Base-by-base conservation (phyloP, 2,329 filamentous ascomycete species). In the Aurifilum marmelostoma region DNA sequence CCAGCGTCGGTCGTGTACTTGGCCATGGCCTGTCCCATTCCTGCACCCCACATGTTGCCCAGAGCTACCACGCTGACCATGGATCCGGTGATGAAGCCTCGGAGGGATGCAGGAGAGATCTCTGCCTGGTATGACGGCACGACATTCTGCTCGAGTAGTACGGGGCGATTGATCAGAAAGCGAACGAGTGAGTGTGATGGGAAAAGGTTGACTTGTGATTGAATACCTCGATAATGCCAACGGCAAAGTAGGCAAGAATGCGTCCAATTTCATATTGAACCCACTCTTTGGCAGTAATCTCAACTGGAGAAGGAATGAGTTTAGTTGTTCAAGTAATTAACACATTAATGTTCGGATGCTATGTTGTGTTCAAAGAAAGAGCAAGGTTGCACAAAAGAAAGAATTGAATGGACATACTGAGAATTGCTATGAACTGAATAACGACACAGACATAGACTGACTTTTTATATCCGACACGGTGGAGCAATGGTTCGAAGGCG, bases 161-260 rank as follows among this genome's bases (percentile, higher is more conserved):
- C n/a, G n/a, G n/a, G 7, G 5, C 27, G 24, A 8, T 34, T 12
- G 14, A 29, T 60, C 32, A 62, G 34, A 27, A 6, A 4, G 18
- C 27, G 59, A 39, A 18, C n/a, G n/a, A 27, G 12, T 43, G 7
- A 18, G 21, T 16, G 37, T 16, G n/a, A 5, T 24, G 59, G n/a
- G 11, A 4, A 34, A 34, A 43, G 9, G 29, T 11, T 16, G 54
- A 58, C 18, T 32, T 58, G 24, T 58, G 24, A 16, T 39, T 60
- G 50, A 12, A 14, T 37, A 43, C 59, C 59, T 62, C 66, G 27
- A 65, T 62, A 24, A 68, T 68, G n/a, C 66, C 66, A 66, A 75
- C 75, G 24, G 75, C 66, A 71, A 74, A 75, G 69, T 75, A 75
- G 27, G 73, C 73, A 18, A 75, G 72, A n/a, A 76, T 66, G 16